Evolutionary conservation across 164 flowering plant genomes (phyloP).

Genomic region (Liquidambar formosana): DNA sequence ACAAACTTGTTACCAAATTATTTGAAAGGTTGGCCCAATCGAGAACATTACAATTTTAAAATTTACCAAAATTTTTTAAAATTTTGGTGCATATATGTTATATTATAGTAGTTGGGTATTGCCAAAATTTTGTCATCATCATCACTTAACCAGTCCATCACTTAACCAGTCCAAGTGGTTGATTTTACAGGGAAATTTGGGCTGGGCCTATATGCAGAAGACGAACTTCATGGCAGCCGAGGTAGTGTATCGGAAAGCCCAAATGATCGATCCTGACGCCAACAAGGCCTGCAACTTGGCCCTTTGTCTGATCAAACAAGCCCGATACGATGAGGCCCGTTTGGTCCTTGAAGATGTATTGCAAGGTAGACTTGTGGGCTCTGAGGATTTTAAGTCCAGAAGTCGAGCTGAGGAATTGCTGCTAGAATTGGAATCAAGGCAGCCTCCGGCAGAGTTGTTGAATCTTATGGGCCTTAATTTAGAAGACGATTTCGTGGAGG

Average conservation of each 20-base stretch:
- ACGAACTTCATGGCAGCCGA: slow-evolving; percentile 71
- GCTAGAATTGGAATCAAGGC: slow-evolving; percentile 6
- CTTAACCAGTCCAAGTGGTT: too few species aligned
- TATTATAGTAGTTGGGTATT: too few species aligned
- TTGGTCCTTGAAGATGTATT: slow-evolving; percentile 52
- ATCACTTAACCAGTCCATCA: too few species aligned
- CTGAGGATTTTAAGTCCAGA: slow-evolving; percentile 35
- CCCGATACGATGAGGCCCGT: slow-evolving; percentile 50
- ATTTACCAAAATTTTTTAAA: too few species aligned
- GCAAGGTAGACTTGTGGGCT: slow-evolving; percentile 47
- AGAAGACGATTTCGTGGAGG: slow-evolving; percentile 45
- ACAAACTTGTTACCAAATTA: too few species aligned
- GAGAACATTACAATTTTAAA: too few species aligned
- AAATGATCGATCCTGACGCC: slow-evolving; percentile 75
- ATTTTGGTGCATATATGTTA: too few species aligned
- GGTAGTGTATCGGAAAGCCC: slow-evolving; percentile 77
- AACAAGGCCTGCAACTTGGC: slow-evolving; percentile 85
- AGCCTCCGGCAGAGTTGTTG: slow-evolving; percentile 2
- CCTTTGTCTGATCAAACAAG: slow-evolving; percentile 62
- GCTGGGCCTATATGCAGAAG: slow-evolving; percentile 97
- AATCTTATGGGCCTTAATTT: slow-evolving; percentile 23
- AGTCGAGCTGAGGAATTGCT: not conserved
- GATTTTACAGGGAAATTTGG: slow-evolving; percentile 73
- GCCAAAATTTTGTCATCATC: too few species aligned
- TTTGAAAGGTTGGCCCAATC: too few species aligned